These are phyloP conservation scores for Fusarium sarcochroum DNA, from an alignment of 2,329 filamentous ascomycete species.

Conservation along the genomic window DNA sequence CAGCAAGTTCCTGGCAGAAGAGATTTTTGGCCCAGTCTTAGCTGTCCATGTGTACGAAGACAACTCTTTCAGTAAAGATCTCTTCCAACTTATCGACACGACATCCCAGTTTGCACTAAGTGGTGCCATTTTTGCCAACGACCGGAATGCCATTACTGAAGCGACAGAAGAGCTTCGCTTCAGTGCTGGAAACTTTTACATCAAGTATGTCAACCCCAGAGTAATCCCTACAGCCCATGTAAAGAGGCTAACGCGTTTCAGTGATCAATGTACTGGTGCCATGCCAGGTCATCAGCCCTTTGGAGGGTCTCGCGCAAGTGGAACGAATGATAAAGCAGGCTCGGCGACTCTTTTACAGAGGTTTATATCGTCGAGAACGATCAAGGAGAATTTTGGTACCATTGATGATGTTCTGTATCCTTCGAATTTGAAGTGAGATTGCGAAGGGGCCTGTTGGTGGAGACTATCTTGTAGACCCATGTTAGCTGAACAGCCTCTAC, in stretches of 20 bases:
- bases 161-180: conserved; percentile 76
- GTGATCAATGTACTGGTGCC: conserved; percentile 63
- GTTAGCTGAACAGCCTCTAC: neutral
- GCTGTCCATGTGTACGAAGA: neutral
- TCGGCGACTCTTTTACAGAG: conserved; percentile 67
- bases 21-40: conserved; percentile 1
- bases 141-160: conserved; percentile 70
- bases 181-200: conserved; percentile 80
- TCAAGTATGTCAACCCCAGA: conserved; percentile 57
- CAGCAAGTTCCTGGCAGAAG: neutral
- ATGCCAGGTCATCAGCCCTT: conserved; percentile 77
- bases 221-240: neutral
- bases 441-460: neutral
- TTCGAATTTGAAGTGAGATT: neutral
- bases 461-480: neutral
- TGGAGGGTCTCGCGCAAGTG: conserved; percentile 72
- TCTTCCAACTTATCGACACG: neutral
- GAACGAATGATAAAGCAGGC: conserved; percentile 77
- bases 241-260: neutral
- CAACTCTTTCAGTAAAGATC: neutral
- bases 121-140: conserved; percentile 76
- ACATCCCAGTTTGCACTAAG: conserved; percentile 61
- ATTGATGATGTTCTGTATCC: conserved; percentile 2
- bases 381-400: conserved; percentile 76
- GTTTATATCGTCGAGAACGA: conserved; percentile 71